Percentiles rank a stretch among this genome's conserved stretches.
Evolutionary conservation across 2,329 filamentous ascomycete genomes (phyloP).

Genomic region (Eurotiales sp.): DNA sequence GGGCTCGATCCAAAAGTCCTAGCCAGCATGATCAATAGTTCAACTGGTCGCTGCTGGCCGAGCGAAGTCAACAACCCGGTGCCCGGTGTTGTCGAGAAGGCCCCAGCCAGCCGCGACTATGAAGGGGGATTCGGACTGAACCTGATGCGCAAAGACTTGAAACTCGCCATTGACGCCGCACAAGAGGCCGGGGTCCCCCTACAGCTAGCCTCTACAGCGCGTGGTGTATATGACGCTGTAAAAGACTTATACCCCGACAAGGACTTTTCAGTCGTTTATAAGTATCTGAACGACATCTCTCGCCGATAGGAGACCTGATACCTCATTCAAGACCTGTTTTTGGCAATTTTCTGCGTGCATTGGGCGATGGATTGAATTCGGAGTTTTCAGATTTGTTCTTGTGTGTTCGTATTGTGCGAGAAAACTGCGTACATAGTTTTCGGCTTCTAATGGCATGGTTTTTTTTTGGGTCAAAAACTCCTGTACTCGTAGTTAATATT

Average conservation of each 20-base stretch:
- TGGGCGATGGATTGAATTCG: constrained; percentile 1
- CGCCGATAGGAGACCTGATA: constrained; percentile 5
- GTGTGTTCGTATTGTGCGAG: neutral
- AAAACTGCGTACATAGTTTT: neutral
- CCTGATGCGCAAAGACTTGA: constrained; percentile 77
- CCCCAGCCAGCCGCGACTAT: constrained; percentile 74
- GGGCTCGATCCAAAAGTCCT: constrained; percentile 64
- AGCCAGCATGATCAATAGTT: constrained; percentile 84
- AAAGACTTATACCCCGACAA: constrained; percentile 62
- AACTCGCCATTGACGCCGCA: constrained; percentile 69
- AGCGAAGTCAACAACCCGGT: constrained; percentile 96
- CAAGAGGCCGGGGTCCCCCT: constrained; percentile 63
- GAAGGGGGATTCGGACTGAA: constrained; percentile 71
- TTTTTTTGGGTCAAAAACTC: too few species aligned
- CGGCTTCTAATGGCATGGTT: too few species aligned
- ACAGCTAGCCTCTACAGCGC: constrained; percentile 60
- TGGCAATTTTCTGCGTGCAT: constrained; percentile 6
- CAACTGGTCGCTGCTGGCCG: constrained; percentile 93
- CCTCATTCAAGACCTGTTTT: neutral
- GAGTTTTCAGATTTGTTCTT: too few species aligned
- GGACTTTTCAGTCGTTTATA: constrained; percentile 80
- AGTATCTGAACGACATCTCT: constrained; percentile 53
- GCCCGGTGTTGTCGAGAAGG: constrained; percentile 70
- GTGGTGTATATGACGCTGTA: constrained; percentile 64
- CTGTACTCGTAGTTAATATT: too few species aligned